Evolutionary conservation across 331 rosid genomes (phyloP), one percentile per base, ranked within the genome.

Genomic region (Malus hybrid): DNA sequence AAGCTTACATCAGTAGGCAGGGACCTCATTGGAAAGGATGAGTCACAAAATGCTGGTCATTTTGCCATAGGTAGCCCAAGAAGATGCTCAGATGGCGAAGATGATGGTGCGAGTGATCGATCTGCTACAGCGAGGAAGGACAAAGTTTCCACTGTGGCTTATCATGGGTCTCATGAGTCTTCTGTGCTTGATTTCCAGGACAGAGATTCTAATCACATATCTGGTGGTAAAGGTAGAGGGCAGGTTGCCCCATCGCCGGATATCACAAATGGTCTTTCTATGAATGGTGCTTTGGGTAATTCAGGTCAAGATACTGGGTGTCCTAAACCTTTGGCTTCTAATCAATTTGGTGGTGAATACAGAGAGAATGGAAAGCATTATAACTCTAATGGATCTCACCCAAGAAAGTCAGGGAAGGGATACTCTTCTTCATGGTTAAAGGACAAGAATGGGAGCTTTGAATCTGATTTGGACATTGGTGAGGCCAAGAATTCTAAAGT

Each of bases 1-100:
- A 92, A 89, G 88, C 79, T 79, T 80, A 16, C 78, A 46, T 57
- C 71, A 19, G 73, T 59, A 52, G 65, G 63, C 66, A 85, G 81
- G 85, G 89, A 84, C 44, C 52, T 75, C 75, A 70, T 27, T 61
- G 83, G 69, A 74, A 92, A 95, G 83, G 88, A 86, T 46, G 97
- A 81, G 52, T 81, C 74, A 67, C 82, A 70, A 70, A 85, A 85
- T 77, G 73, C 80, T 79, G 81, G 88, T 24, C 42, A 27, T 78
- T 69, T 52, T 80, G 83, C 82, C n/a, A n/a, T 56, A 65, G 83
- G 75, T 65, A 88, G 89, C 85, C 88, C 93, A 64, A 83, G 80
- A 77, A 85, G 83, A 73, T 90, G 84, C 85, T 86, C 85, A 34
- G 87, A 89, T 70, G 96, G 77, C 33, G 98, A 92, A 71, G 93